Percentiles rank a stretch among this genome's conserved stretches.
phyloP scores from a whole-genome alignment of 1,139 yeast species.

The Hyphopichia pseudoburtonii region DNA sequence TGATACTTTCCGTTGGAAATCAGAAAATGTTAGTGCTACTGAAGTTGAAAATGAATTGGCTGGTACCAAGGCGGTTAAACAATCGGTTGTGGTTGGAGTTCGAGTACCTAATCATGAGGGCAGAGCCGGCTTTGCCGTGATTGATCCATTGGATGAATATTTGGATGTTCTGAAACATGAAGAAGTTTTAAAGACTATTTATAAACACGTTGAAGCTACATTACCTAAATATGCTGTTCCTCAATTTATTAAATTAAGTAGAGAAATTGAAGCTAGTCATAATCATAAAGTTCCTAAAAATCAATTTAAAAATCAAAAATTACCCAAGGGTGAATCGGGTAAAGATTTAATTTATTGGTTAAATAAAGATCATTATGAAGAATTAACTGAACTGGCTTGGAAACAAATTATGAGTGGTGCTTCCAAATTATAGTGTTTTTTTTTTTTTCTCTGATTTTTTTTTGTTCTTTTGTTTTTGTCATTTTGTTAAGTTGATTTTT shows the following conservation, averaged over 20 bases:
- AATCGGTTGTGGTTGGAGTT: constrained; percentile 88
- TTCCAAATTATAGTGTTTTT: constrained; percentile 29
- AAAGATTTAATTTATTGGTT: constrained; percentile 71
- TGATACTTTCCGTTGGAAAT: constrained; percentile 96
- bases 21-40: constrained; percentile 91
- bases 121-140: constrained; percentile 86
- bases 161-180: constrained; percentile 19
- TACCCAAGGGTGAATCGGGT: constrained; percentile 71
- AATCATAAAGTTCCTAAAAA: constrained; percentile 88
- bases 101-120: constrained; percentile 89
- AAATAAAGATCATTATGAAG: constrained; percentile 54
- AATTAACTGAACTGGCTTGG: constrained; percentile 64
- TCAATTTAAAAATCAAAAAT: constrained; percentile 68
- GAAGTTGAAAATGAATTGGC: constrained; percentile 80
- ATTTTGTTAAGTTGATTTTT: background rate
- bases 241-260: constrained; percentile 68
- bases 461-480: background rate
- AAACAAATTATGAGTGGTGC: constrained; percentile 41
- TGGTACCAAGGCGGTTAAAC: constrained; percentile 57
- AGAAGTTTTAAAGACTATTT: constrained; percentile 33
- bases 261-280: constrained; percentile 63
- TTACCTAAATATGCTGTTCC: constrained; percentile 93
- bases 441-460: background rate
- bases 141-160: constrained; percentile 50
- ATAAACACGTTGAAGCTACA: constrained; percentile 37